phyloP scores from a whole-genome alignment of 2,329 filamentous ascomycete species.

The Lecanicillium sp. region DNA sequence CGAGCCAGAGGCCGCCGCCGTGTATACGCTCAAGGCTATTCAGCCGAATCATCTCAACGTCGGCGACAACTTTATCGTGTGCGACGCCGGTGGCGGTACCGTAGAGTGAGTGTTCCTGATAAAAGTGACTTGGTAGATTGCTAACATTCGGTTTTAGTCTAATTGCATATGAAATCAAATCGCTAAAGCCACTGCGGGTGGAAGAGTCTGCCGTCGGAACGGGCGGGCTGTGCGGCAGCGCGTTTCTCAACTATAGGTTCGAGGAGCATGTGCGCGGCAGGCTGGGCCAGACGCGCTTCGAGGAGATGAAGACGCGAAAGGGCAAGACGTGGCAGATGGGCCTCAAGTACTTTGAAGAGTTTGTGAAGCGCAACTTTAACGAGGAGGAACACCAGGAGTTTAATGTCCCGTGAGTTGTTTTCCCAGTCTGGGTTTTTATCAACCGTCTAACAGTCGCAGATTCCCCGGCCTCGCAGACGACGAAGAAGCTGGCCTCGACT shows the following conservation, averaged over 20 bases:
- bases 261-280: constrained; percentile 67
- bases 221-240: constrained; percentile 70
- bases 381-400: constrained; percentile 72
- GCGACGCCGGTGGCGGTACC: constrained; percentile 57
- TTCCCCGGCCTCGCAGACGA: constrained; percentile 73
- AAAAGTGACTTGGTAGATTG: background rate
- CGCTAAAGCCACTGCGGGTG: constrained; percentile 62
- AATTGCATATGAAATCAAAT: constrained; percentile 76
- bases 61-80: constrained; percentile 60
- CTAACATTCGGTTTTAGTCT: constrained; percentile 38
- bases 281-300: constrained; percentile 61
- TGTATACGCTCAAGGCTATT: constrained; percentile 74
- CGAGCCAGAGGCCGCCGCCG: constrained; percentile 73
- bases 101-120: constrained; percentile 50
- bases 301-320: constrained; percentile 72
- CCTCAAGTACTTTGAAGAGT: constrained; percentile 74
- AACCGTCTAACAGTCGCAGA: constrained; percentile 23
- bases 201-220: constrained; percentile 77
- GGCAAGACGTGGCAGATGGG: constrained; percentile 76
- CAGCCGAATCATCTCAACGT: constrained; percentile 67
- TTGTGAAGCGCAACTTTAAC: constrained; percentile 78
- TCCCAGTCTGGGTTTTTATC: background rate
- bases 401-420: constrained; percentile 64
- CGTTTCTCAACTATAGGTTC: constrained; percentile 74
- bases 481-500: constrained; percentile 67